These are phyloP conservation scores for Populus ilicifolia DNA, from an alignment of 345 rosid genomes.

Conservation along the genomic window DNA sequence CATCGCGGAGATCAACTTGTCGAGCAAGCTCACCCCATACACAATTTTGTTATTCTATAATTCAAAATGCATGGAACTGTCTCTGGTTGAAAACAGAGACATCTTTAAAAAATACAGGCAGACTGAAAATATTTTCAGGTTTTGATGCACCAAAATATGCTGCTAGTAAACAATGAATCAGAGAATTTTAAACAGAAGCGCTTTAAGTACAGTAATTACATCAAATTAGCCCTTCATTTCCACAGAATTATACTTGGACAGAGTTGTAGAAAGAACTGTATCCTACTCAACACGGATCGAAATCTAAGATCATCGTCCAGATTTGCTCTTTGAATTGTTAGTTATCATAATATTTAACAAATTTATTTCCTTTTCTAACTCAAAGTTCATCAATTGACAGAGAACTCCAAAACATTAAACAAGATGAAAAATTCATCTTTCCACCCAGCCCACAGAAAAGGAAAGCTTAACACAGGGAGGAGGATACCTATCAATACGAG, in stretches of 20 bases:
- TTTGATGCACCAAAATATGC: neutral
- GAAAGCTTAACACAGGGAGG: no score
- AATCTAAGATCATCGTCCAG: neutral
- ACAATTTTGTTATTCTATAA: neutral
- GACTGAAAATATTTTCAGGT: no score
- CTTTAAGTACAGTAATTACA: neutral
- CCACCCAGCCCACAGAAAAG: neutral
- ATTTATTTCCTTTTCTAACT: neutral
- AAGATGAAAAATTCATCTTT: neutral
- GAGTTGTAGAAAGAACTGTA: neutral
- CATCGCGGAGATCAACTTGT: neutral
- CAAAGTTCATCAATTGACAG: neutral
- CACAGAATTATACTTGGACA: neutral
- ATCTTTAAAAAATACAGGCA: no score
- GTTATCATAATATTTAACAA: neutral
- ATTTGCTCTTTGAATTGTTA: neutral
- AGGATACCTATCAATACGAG: slow-evolving; percentile 69
- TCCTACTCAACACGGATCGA: neutral
- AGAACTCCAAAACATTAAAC: neutral
- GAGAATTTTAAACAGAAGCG: neutral
- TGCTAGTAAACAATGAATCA: neutral
- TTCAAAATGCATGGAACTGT: neutral
- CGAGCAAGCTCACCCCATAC: neutral
- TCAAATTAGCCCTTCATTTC: neutral
- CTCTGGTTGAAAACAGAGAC: neutral